Evolutionary conservation across 805 yeast species (phyloP).

Genomic region (Yarrowia deformans): DNA sequence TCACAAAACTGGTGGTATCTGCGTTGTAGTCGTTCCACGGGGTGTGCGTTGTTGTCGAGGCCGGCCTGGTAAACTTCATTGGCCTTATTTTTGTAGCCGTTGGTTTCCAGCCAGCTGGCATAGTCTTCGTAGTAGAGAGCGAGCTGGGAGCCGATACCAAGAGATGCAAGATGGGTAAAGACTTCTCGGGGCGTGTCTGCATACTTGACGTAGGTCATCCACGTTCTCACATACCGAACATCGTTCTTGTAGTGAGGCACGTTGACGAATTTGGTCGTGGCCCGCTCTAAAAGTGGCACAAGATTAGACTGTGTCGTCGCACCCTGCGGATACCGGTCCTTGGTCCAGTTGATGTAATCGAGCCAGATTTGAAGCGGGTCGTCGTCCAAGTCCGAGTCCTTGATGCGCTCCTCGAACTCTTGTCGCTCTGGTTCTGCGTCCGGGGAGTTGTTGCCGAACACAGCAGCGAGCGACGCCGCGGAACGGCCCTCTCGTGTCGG

Average conservation of each 20-base stretch:
- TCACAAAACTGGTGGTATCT: slow-evolving; percentile 56
- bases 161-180: slow-evolving; percentile 72
- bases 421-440: slow-evolving; percentile 49
- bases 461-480: slow-evolving; percentile 60
- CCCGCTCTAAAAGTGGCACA: slow-evolving; percentile 68
- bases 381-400: slow-evolving; percentile 58
- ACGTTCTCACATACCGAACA: slow-evolving; percentile 75
- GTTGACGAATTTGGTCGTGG: slow-evolving; percentile 73
- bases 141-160: slow-evolving; percentile 70
- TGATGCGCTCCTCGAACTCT: slow-evolving; percentile 59
- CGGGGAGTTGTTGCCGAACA: slow-evolving; percentile 49
- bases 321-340: slow-evolving; percentile 64
- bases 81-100: slow-evolving; percentile 61
- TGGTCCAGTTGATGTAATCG: slow-evolving; percentile 80
- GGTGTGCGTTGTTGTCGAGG: slow-evolving; percentile 68
- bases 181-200: slow-evolving; percentile 74
- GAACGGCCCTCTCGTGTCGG: slow-evolving; percentile 75
- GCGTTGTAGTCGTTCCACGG: slow-evolving; percentile 57
- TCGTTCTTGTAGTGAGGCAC: slow-evolving; percentile 77
- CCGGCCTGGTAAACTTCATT: slow-evolving; percentile 66
- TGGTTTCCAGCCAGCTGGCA: slow-evolving; percentile 66
- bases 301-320: slow-evolving; percentile 69
- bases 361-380: slow-evolving; percentile 82
- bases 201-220: slow-evolving; percentile 78
- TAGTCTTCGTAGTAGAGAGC: slow-evolving; percentile 82